Conservation (phyloP, 257 asterid genomes). For the Jaltomata sinuosa region DNA sequence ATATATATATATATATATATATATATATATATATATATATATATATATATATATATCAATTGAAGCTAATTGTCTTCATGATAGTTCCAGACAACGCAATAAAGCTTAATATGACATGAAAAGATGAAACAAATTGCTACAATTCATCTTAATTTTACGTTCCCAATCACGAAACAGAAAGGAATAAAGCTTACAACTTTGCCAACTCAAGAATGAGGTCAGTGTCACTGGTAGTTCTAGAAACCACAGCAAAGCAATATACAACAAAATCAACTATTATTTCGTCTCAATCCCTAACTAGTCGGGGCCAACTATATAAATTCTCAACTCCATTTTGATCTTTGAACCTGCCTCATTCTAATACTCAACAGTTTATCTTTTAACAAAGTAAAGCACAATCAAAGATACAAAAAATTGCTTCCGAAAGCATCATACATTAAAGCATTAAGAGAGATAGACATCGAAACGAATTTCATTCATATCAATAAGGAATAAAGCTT, state of each 20-base stretch:
- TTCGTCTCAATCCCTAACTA: background rate
- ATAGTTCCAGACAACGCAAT: background rate
- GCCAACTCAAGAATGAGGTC: constrained; percentile 26
- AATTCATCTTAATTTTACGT: background rate
- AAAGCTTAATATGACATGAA: background rate
- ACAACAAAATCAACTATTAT: background rate
- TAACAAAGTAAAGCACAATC: background rate
- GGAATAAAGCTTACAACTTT: constrained; percentile 26
- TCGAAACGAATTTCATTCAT: background rate
- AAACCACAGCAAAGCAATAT: background rate
- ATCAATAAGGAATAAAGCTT: constrained; percentile 13
- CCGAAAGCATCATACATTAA: background rate
- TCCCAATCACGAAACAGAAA: background rate
- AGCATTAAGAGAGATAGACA: background rate
- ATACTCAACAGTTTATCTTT: background rate
- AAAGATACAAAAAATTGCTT: background rate
- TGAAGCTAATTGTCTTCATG: background rate
- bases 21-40: too few species aligned
- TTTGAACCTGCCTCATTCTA: background rate
- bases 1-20: too few species aligned
- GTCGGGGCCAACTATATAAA: background rate
- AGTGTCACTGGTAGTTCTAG: constrained; percentile 17
- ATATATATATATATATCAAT: too few species aligned
- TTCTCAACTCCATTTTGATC: background rate
- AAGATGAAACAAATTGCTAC: background rate